phyloP scores from a whole-genome alignment of 352 stramenopile species.

The Blastocystis sp. region DNA sequence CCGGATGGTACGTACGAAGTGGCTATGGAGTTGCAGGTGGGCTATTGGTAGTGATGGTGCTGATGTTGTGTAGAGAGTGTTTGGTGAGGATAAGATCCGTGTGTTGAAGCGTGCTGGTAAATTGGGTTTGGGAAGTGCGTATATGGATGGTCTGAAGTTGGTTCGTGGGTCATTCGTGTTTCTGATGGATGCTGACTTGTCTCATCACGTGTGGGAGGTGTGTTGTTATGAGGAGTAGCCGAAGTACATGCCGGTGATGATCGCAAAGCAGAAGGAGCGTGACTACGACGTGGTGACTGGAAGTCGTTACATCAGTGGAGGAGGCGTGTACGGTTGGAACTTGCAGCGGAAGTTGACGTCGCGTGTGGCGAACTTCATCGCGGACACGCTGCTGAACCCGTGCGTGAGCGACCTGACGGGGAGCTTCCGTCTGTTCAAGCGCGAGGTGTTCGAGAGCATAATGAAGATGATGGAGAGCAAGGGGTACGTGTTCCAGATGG shows the following conservation, averaged over 20 bases:
- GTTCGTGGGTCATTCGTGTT: slow-evolving; percentile 86
- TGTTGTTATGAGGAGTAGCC: slow-evolving; percentile 74
- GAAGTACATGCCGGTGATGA: slow-evolving; percentile 88
- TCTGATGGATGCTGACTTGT: slow-evolving; percentile 97
- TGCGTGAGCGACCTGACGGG: slow-evolving; percentile 91
- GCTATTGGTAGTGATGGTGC: slow-evolving; percentile 16
- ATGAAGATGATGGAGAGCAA: slow-evolving; percentile 81
- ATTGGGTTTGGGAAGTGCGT: slow-evolving; percentile 90
- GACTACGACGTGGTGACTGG: slow-evolving; percentile 89
- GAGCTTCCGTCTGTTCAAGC: slow-evolving; percentile 93
- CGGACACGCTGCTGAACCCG: slow-evolving; percentile 89
- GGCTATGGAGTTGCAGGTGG: slow-evolving; percentile 79
- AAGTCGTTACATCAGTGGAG: slow-evolving; percentile 86
- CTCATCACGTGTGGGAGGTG: slow-evolving; percentile 82
- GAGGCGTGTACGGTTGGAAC: slow-evolving; percentile 91
- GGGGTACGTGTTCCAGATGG: slow-evolving; percentile 98
- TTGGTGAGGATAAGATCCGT: slow-evolving; percentile 83
- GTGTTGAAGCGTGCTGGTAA: slow-evolving; percentile 90
- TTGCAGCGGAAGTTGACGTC: slow-evolving; percentile 90
- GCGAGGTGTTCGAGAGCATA: slow-evolving; percentile 87
- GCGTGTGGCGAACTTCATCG: slow-evolving; percentile 92
- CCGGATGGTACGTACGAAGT: slow-evolving; percentile 91
- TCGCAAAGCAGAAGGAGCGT: slow-evolving; percentile 70
- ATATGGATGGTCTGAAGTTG: slow-evolving; percentile 88
- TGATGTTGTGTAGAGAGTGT: slow-evolving; percentile 77